Base-by-base conservation (phyloP, 2,329 filamentous ascomycete genomes). In the Hypoxylon sp. region DNA sequence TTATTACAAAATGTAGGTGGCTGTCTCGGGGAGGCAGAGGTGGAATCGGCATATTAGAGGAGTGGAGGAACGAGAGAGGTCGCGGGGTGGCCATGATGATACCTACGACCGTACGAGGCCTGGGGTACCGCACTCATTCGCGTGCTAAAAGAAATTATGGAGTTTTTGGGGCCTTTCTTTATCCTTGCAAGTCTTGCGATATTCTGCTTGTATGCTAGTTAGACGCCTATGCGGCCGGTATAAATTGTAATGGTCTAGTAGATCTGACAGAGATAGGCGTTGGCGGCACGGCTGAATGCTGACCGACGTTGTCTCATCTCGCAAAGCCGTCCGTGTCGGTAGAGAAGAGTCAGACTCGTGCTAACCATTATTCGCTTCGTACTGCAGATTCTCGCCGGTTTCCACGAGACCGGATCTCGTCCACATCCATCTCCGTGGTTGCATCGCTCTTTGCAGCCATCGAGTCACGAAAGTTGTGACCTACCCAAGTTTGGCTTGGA, bases 291-390 rank as follows among this genome's bases (percentile, higher is more conserved):
- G 49, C 49, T 58, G 27, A 45, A 51, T 55, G 47, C 37, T 55
- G 50, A 54, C 56, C 57, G 53, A 50, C 50, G 21, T 48, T 48
- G 52, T 52, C 33, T 59, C 31, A 42, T 42, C 54, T 42, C 35
- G 40, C 6, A 43, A 45, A 15, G 29, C n/a, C 20, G 29, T 17
- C 27, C 15, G 37, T 15, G 26, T 48, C 8, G 50, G 35, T 27
- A 26, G 18, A 27, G 17, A 20, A 18, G 10, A 47, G 17, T 46
- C 26, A 20, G 27, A 49, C 23, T 24, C 27, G 3, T 1, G 17
- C 26, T 9, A 50, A 27, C 31, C 15, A 15, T n/a, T 26, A 17
- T 15, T 8, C n/a, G 9, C n/a, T 18, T 18, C 26, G 23, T 33
- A 46, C 15, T 46, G 10, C n/a, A 24, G 48, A 43, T 6, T 35